Evolutionary conservation across 805 yeast species (phyloP), one percentile per base, ranked within the genome.

Genomic region (Komagataella ulmi): DNA sequence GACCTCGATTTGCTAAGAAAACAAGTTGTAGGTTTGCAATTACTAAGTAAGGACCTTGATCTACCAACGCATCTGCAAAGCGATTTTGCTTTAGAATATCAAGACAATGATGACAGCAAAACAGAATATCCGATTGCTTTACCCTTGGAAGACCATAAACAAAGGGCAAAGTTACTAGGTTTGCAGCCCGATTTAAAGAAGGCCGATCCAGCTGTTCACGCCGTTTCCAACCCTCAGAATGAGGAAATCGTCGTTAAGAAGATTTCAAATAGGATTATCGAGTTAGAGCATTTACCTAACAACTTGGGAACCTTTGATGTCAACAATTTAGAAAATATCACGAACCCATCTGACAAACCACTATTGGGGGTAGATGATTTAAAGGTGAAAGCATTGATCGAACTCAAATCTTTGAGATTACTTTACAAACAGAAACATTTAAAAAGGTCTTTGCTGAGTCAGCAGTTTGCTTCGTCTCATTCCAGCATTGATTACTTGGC

Each of bases 351-450:
- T 46, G 78, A 74, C 56, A 74, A 74, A 51, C 56, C 74, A 17
- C 65, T 75, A 5, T 65, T 69, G 1, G 69, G 71, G 24, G 66
- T 73, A 36, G 89, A 85, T 59, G 74, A 72, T 14, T 64, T 83
- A 52, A 85, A 85, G 63, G 63, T 83, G n/a, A 76, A 73, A 51
- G 80, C 88, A 4, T 65, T 86, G 40, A 71, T 85, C 45, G 95
- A 86, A 65, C 68, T 86, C 58, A 86, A 85, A 62, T 70, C 85
- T 1, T 68, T 86, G 53, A 78, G 81, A 57, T 63, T 85, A 3
- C 69, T 86, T 51, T 72, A 85, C 1, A 79, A 81, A 57, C 95
- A 86, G 62, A 86, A 85, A 60, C 79, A 78, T 53, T 57, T 85
- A 50, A 81, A 88, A 62, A 83, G 81, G 59, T 74, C 72, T 55